A percentile compares a stretch with the other conserved stretches of the same genome.
Evolutionary conservation across 2,329 filamentous ascomycete species (phyloP).

Genomic region (Verruconis gallopava): DNA sequence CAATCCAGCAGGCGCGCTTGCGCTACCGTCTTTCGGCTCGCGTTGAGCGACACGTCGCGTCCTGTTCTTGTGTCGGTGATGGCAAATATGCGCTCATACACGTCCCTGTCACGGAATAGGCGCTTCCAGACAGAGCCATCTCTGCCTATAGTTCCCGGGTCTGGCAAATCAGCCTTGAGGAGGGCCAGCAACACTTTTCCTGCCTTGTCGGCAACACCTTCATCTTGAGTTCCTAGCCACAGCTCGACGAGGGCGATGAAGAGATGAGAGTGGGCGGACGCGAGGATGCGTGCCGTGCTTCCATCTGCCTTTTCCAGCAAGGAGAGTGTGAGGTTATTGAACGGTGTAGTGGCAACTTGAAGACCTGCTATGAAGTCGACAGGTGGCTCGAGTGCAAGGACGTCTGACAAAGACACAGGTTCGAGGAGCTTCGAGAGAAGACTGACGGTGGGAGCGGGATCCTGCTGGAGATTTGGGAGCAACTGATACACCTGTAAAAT

Average conservation of each 20-base stretch:
- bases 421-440: slow-evolving; percentile 38
- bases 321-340: slow-evolving; percentile 43
- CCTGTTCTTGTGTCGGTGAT: slow-evolving; percentile 36
- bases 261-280: slow-evolving; percentile 38
- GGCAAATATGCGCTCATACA: slow-evolving; percentile 44
- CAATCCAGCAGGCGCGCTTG: slow-evolving; percentile 48
- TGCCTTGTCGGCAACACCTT: slow-evolving; percentile 42
- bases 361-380: slow-evolving; percentile 45
- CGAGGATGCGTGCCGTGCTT: slow-evolving; percentile 45
- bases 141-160: slow-evolving; percentile 17
- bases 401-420: slow-evolving; percentile 36
- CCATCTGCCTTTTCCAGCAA: slow-evolving; percentile 43
- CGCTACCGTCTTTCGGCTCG: slow-evolving; percentile 43
- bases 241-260: slow-evolving; percentile 42
- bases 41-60: slow-evolving; percentile 27
- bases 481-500: slow-evolving; percentile 36
- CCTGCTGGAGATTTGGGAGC: slow-evolving; percentile 41
- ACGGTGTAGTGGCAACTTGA: slow-evolving; percentile 31
- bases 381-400: slow-evolving; percentile 34
- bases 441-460: slow-evolving; percentile 27
- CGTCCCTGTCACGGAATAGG: slow-evolving; percentile 45
- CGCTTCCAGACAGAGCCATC: slow-evolving; percentile 44
- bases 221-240: slow-evolving; percentile 45
- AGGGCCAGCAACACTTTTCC: slow-evolving; percentile 40
- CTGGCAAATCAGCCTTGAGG: slow-evolving; percentile 34